Percentiles rank a stretch among this genome's conserved stretches.
Conservation (phyloP, 116 monocot genomes). For the Papilionanthe hybrid region DNA sequence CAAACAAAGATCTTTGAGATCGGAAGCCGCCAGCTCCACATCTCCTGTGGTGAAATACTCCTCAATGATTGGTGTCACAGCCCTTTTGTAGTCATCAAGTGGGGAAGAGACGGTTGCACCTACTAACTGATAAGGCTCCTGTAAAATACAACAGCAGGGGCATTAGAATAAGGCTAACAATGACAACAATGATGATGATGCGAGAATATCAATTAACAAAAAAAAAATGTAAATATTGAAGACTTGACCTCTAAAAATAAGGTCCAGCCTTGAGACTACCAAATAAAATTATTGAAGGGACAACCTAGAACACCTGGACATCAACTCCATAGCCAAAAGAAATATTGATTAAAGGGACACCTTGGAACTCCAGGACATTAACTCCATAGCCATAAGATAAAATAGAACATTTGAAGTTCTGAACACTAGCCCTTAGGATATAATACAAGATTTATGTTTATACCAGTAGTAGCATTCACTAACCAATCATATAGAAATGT, state of each 20-base stretch:
- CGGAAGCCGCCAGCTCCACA: conserved; percentile 64
- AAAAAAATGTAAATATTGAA: background rate
- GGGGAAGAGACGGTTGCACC: conserved; percentile 54
- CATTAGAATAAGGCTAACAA: background rate
- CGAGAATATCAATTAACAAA: background rate
- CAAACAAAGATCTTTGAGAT: conserved; percentile 67
- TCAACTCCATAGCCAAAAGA: no score
- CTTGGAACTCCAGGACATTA: background rate
- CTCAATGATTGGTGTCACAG: conserved; percentile 60
- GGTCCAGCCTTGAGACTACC: no score
- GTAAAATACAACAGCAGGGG: conserved; percentile 4
- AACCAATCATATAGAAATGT: no score
- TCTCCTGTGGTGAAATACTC: conserved; percentile 90
- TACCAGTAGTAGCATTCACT: no score
- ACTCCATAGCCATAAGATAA: background rate
- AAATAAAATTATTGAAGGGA: no score
- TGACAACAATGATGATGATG: background rate
- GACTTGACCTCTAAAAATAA: no score
- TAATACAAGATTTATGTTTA: no score
- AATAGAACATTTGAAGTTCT: background rate
- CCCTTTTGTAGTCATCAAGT: conserved; percentile 71
- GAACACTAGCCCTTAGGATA: no score
- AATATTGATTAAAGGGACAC: background rate
- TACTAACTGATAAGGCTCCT: conserved; percentile 91
- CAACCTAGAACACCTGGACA: background rate